Base-by-base conservation (phyloP, 2,329 filamentous ascomycete genomes). In the Botrytis aclada region DNA sequence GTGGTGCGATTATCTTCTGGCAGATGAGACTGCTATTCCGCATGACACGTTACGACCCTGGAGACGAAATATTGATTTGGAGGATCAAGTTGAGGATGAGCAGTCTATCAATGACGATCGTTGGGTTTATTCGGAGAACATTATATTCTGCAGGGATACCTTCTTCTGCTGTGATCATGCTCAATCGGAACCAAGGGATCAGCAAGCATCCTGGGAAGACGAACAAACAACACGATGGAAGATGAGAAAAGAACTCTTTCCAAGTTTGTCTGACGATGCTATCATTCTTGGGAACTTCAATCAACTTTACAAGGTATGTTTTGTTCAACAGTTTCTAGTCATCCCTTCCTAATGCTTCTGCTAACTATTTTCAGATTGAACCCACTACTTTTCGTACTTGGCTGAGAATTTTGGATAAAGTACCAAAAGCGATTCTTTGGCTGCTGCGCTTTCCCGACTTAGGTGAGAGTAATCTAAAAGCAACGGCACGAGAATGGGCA, bases 221-320 rank as follows among this genome's bases (percentile, higher is more conserved):
- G 95, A 98, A 82, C 92, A 95, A 81, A 83, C 84, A 34, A 88
- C 92, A 73, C 88, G 96, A 75, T 98, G 96, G 95, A 87, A 88
- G 76, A 97, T 98, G 94, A 91, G 96, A 43, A 97, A 95, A 80
- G 90, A 97, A 78, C 83, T 99, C 56, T 99, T 99, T 79, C 96
- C 96, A 0, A 86, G 88, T 29, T 85, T 99, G 20, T 85, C 89
- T 4, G 92, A 98, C 78, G 91, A 97, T 80, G 88, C 90, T 32
- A 90, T 99, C 78, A 98, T 99, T 78, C 87, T 99, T 73, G 96
- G 94, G 10, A 99, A 99, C 82, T 99, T 99, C 83, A 99, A 99
- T 80, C 96, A 99, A 82, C 86, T 99, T 45, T 99, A 99, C 84
- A 99, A 99, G 90, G 95, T 96, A 85, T 76, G 85, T 79, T 18